Evolutionary conservation across 2,329 filamentous ascomycete species (phyloP), one percentile per base, ranked within the genome.

Genomic region (Aspergillus brasiliensis): DNA sequence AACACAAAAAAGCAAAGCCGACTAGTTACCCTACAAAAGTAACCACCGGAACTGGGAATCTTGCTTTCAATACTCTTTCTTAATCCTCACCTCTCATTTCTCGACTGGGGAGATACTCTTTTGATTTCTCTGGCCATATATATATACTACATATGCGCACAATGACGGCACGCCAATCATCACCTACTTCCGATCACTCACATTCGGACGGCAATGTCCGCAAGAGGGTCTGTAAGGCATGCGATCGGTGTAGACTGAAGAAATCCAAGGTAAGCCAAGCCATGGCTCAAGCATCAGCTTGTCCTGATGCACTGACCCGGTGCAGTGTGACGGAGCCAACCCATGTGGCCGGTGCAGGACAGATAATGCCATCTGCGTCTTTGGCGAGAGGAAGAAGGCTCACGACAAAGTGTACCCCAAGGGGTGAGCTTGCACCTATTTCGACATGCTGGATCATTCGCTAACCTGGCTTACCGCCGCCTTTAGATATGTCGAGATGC

Each of bases 351-450:
- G 86, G 61, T 88, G 86, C 74, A 84, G 84, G 69, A 80, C 83
- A 61, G 86, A 88, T 73, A 87, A 88, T 71, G 83, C 84, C 42
- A 86, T 87, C 62, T 88, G 86, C 66, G 83, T 87, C 4, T 88
- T 87, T 73, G 86, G 86, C 31, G 85, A 88, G 70, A 78, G 86
- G 57, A 88, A 88, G 73, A 88, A 87, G 78, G 83, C 83, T 6
- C 85, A 87, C 67, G 86, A 88, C 74, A 88, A 88, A 73, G 83
- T 87, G 49, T 88, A 88, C 72, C 86, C 86, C n/a, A 88, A 88
- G 77, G 86, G 86, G 82, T 88, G 74, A 76, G 81, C 73, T 51
- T 63, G 51, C 65, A 54, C 61, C 59, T 59, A 40, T 44, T 44
- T 3, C 25, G 31, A 28, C 8, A 21, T 42, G 34, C 59, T 60